phyloP scores from a whole-genome alignment of 1,139 yeast genomes.

The Pichia sp. region DNA sequence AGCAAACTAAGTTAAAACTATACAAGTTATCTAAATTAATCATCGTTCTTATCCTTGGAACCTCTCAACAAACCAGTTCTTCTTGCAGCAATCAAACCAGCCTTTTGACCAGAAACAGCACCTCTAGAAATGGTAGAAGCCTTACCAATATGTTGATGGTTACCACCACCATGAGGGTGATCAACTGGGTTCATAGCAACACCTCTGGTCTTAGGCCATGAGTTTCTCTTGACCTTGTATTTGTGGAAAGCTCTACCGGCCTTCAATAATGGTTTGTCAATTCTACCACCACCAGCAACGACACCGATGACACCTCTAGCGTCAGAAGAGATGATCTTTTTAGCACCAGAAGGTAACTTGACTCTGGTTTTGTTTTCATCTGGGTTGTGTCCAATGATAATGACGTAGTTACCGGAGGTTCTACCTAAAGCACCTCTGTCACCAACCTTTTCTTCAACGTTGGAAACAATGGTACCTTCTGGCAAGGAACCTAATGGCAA shows the following conservation, averaged over 20 bases:
- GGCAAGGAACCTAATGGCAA: slow-evolving; percentile 96
- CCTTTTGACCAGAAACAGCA: slow-evolving; percentile 99
- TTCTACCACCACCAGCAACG: slow-evolving; percentile 99
- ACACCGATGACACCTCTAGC: slow-evolving; percentile 99
- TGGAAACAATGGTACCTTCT: slow-evolving; percentile 98
- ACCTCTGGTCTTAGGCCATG: slow-evolving; percentile 99
- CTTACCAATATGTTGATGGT: slow-evolving; percentile 99
- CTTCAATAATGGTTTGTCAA: slow-evolving; percentile 98
- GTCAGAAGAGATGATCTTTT: slow-evolving; percentile 89
- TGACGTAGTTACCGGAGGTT: slow-evolving; percentile 99
- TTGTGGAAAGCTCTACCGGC: slow-evolving; percentile 99
- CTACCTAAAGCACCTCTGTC: slow-evolving; percentile 99
- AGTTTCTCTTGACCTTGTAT: slow-evolving; percentile 98
- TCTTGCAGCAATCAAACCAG: slow-evolving; percentile 99
- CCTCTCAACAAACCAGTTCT: slow-evolving; percentile 99
- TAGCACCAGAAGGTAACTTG: slow-evolving; percentile 98
- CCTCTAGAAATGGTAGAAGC: slow-evolving; percentile 99
- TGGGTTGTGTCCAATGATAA: slow-evolving; percentile 98
- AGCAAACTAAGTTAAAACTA: slow-evolving; percentile 15
- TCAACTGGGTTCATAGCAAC: slow-evolving; percentile 99
- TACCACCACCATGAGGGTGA: slow-evolving; percentile 99
- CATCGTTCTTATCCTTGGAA: slow-evolving; percentile 69
- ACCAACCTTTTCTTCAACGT: slow-evolving; percentile 98
- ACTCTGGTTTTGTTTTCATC: slow-evolving; percentile 99
- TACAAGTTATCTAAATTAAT: slow-evolving; percentile 33